Percentiles rank a stretch among this genome's conserved stretches.
Evolutionary conservation across 108 stramenopile species (phyloP).

Genomic region (Cylindrotheca fusiformis): DNA sequence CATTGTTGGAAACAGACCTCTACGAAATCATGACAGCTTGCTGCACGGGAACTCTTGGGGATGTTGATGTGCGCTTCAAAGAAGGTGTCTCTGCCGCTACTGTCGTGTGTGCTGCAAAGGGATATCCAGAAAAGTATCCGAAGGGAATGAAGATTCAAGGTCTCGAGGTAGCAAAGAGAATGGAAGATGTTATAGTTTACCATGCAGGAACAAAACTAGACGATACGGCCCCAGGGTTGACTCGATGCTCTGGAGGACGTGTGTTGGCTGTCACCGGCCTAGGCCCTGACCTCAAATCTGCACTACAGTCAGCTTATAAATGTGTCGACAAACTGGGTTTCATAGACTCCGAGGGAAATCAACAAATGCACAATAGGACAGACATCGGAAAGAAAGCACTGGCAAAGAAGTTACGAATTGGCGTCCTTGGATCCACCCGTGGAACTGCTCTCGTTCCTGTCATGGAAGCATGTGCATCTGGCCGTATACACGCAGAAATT

Average conservation of each 20-base stretch:
- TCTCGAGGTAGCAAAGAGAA: slow-evolving; percentile 55
- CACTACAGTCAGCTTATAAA: slow-evolving; percentile 85
- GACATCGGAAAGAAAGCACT: slow-evolving; percentile 85
- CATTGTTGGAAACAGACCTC: slow-evolving; percentile 91
- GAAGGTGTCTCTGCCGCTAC: slow-evolving; percentile 83
- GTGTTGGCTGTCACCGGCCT: slow-evolving; percentile 95
- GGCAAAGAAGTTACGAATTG: slow-evolving; percentile 80
- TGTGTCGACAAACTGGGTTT: slow-evolving; percentile 69
- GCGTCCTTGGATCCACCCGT: slow-evolving; percentile 93
- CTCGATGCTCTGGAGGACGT: slow-evolving; percentile 92
- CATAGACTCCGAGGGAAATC: slow-evolving; percentile 39
- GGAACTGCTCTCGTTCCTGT: slow-evolving; percentile 94
- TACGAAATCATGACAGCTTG: slow-evolving; percentile 94
- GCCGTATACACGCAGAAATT: slow-evolving; percentile 85
- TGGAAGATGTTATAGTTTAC: slow-evolving; percentile 85
- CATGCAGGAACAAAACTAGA: slow-evolving; percentile 93
- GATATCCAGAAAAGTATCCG: slow-evolving; percentile 92
- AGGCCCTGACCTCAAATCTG: slow-evolving; percentile 76
- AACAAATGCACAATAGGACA: slow-evolving; percentile 76
- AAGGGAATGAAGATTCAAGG: slow-evolving; percentile 95
- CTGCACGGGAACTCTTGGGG: slow-evolving; percentile 83
- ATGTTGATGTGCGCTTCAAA: slow-evolving; percentile 81
- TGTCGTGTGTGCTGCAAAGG: slow-evolving; percentile 93
- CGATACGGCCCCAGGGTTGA: slow-evolving; percentile 38
- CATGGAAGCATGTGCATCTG: slow-evolving; percentile 87